Base-by-base conservation (phyloP, 495 filamentous ascomycete species). In the Hamigera avellanea region DNA sequence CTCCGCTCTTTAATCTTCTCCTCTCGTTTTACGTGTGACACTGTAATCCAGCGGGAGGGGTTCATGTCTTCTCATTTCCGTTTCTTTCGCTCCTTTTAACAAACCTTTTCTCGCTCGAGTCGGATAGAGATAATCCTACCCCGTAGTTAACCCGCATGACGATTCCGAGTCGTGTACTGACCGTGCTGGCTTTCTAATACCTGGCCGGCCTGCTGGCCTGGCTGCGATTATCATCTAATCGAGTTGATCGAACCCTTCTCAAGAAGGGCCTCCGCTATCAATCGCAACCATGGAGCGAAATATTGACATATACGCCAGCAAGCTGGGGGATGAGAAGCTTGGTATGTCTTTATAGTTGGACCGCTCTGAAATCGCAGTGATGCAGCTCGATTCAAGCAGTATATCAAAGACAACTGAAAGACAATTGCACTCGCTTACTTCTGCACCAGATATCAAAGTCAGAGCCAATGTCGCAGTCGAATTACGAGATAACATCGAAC, bases 401-500 rank as follows among this genome's bases (percentile, higher is more conserved):
- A 34, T 17, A 29, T 16, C 19, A n/a, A n/a, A n/a, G n/a, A n/a
- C n/a, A n/a, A n/a, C n/a, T n/a, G n/a, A n/a, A n/a, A n/a, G n/a
- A n/a, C 21, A 23, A 9, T 23, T 4, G 21, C 9, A 23, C 5
- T 23, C 9, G 9, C 21, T 23, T 23, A 23, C 21, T 9, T 9
- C 12, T 23, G n/a, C 23, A 32, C 14, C 45, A 91, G 87, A 93
- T 61, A 54, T 80, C 31, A 82, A 83, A 57, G 59, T 77, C 43
- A 82, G 83, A 59, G 71, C 78, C 33, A 81, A 83, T 53, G 70
- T 81, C 37, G 83, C 86, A 28, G 74, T 76, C 38, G 78, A 89
- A 45, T 59, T 94, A 44, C 80, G 88, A 47, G 87, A 95, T 61
- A 83, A 67, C 46, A 81, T 93, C 44, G 88, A 95, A 42, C 70